Base-by-base conservation (phyloP, 306 rosid species). In the Amphicarpaea edgeworthii region DNA sequence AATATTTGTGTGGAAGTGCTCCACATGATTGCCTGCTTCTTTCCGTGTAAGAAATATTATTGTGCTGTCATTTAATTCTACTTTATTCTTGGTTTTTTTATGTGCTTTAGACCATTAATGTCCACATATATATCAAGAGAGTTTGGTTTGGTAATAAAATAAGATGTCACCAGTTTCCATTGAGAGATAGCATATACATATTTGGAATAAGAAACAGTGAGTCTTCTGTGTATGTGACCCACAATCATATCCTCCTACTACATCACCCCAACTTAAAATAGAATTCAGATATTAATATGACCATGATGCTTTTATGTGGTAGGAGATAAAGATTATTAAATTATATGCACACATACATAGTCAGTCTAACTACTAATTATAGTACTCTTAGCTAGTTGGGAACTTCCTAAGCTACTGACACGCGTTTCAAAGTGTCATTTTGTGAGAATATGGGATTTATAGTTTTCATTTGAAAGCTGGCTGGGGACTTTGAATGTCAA, bases 61-160 rank as follows among this genome's bases (percentile, higher is more conserved):
- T 15, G 30, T 77, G 46, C 49, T 72, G 78, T 23, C 67, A 46
- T 38, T 40, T 47, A 32, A 58, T 70, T 68, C 38, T 76, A 49
- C 63, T 82, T 73, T 41, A 30, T 71, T 81, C 32, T 59, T 77
- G 28, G 5, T 8, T 75, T 38, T 60, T 70, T 78, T 58, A 37
- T 12, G 41, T 78, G 83, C 30, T 80, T 77, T 74, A 68, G 43
- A 73, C 82, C 26, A 81, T 59, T 71, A 14, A 71, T 73, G 69
- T 62, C 70, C 75, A 57, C 50, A 68, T 12, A 77, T 38, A 68
- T 12, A 77, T 38, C 37, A 64, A 70, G 80, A 75, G 38, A 82
- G 83, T 49, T 84, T 79, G 83, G 75, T 51, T 53, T 79, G 83
- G 75, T 51, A 53, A 70, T 64, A 78, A 77, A 60, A 77, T 46